These are phyloP conservation scores for Gentiana straminea DNA, from an alignment of 257 asterid species.

Conservation along the genomic window DNA sequence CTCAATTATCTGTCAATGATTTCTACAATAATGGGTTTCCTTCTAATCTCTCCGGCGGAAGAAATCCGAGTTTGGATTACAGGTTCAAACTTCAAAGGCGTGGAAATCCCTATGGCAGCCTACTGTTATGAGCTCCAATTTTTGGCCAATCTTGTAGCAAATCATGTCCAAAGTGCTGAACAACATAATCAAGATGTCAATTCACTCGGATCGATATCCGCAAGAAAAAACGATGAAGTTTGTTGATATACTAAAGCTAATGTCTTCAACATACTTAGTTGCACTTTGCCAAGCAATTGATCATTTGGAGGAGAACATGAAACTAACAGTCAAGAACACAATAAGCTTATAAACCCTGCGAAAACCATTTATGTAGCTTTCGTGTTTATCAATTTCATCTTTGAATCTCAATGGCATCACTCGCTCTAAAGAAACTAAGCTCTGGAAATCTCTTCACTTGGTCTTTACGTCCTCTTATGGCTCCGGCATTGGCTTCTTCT, in stretches of 20 bases:
- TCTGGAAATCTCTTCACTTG: too few relatives aligned
- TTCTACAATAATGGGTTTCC: slow-evolving; percentile 26
- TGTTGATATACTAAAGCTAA: slow-evolving; percentile 15
- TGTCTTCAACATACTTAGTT: slow-evolving; percentile 20
- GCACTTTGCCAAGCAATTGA: slow-evolving; percentile 24
- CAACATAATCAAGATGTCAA: slow-evolving; percentile 27
- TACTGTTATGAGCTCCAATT: slow-evolving; percentile 25
- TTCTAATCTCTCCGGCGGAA: slow-evolving; percentile 20
- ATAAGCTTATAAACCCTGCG: background rate
- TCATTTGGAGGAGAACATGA: slow-evolving; percentile 22
- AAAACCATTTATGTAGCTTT: too few relatives aligned
- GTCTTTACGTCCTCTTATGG: too few relatives aligned
- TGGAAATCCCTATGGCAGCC: slow-evolving; percentile 10
- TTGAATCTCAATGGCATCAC: too few relatives aligned
- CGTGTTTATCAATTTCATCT: too few relatives aligned
- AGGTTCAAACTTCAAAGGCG: slow-evolving; percentile 14
- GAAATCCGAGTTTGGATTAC: slow-evolving; percentile 22
- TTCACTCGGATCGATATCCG: slow-evolving; percentile 19
- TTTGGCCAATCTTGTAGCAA: slow-evolving; percentile 20
- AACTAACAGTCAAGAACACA: slow-evolving; percentile 13
- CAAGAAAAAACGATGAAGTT: slow-evolving; percentile 20
- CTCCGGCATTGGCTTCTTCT: too few relatives aligned
- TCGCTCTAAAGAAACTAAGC: too few relatives aligned
- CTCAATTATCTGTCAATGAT: slow-evolving; percentile 22
- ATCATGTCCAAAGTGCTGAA: slow-evolving; percentile 27